A percentile compares a stretch with the other conserved stretches of the same genome.
Evolutionary conservation across 1,139 yeast species (phyloP).

Genomic region (Candida buenavistaensis): DNA sequence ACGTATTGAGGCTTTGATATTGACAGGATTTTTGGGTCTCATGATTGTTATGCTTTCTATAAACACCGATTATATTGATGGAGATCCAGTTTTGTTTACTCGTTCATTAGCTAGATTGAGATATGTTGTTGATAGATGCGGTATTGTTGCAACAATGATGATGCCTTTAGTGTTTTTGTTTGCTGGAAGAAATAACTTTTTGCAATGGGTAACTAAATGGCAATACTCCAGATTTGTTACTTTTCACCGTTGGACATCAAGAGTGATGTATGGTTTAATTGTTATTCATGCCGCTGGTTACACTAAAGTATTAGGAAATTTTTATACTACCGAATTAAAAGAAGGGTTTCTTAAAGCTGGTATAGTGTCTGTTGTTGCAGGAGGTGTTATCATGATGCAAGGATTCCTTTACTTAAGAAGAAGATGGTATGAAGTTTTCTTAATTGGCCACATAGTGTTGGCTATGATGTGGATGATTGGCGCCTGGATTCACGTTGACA

Average conservation of each 20-base stretch:
- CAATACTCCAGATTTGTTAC: slow-evolving; percentile 37
- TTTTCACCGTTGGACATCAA: slow-evolving; percentile 41
- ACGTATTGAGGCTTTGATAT: slow-evolving; percentile 21
- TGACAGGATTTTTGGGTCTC: slow-evolving; percentile 42
- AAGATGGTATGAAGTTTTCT: slow-evolving; percentile 44
- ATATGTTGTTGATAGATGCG: slow-evolving; percentile 34
- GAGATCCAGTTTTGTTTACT: slow-evolving; percentile 26
- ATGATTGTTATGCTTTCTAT: slow-evolving; percentile 37
- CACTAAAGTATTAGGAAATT: slow-evolving; percentile 16
- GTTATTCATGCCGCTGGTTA: slow-evolving; percentile 42
- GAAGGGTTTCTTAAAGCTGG: slow-evolving; percentile 23
- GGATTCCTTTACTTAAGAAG: slow-evolving; percentile 43
- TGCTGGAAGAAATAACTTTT: slow-evolving; percentile 47
- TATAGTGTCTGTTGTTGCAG: slow-evolving; percentile 31
- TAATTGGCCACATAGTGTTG: slow-evolving; percentile 39
- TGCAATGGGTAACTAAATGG: slow-evolving; percentile 43
- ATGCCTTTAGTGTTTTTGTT: slow-evolving; percentile 39
- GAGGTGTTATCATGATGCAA: slow-evolving; percentile 35
- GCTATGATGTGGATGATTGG: slow-evolving; percentile 44
- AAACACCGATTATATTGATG: slow-evolving; percentile 18
- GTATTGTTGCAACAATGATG: slow-evolving; percentile 27
- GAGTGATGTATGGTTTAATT: slow-evolving; percentile 28
- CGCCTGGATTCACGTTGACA: slow-evolving; percentile 42
- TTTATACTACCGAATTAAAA: slow-evolving; percentile 4
- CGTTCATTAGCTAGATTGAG: slow-evolving; percentile 21